Evolutionary conservation across 495 filamentous ascomycete genomes (phyloP).

Genomic region (Friedmanniomyces simplex): DNA sequence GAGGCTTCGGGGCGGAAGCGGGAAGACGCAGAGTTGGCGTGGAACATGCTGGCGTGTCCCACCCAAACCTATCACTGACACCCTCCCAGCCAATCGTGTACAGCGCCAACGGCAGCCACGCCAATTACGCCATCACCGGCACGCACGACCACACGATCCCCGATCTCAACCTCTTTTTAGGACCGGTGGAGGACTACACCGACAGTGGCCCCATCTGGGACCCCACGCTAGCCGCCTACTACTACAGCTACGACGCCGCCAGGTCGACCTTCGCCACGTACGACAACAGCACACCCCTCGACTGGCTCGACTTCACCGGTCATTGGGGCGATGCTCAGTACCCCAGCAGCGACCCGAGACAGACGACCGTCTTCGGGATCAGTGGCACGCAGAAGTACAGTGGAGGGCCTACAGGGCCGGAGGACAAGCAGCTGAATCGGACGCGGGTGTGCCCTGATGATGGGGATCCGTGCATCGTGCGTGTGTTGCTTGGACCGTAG

Average conservation of each 20-base stretch:
- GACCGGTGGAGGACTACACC: conserved; percentile 39
- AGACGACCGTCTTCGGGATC: conserved; percentile 13
- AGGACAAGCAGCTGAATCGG: conserved; percentile 20
- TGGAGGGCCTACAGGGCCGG: conserved; percentile 16
- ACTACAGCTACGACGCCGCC: conserved; percentile 18
- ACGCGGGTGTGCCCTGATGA: conserved; percentile 19
- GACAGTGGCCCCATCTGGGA: conserved; percentile 37
- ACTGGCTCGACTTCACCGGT: conserved; percentile 22
- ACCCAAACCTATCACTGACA: conserved; percentile 19
- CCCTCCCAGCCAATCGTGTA: conserved; percentile 14
- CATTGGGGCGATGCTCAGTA: conserved; percentile 26
- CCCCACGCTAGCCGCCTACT: conserved; percentile 21
- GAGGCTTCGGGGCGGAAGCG: no score
- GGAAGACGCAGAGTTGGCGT: no score
- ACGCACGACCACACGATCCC: conserved; percentile 54
- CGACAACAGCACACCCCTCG: conserved; percentile 19
- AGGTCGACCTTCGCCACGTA: conserved; percentile 15
- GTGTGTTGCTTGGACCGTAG: conserved; percentile 5
- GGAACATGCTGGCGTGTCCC: no score
- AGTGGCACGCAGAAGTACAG: conserved; percentile 12
- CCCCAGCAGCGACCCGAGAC: conserved; percentile 19
- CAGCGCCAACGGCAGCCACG: conserved; percentile 24
- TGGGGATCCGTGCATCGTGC: conserved; percentile 10
- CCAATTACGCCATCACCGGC: conserved; percentile 24
- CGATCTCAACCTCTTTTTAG: conserved; percentile 46